Evolutionary conservation across 441 rosid species (phyloP), one percentile per base, ranked within the genome.

Genomic region (Arabidopsis lyrata): DNA sequence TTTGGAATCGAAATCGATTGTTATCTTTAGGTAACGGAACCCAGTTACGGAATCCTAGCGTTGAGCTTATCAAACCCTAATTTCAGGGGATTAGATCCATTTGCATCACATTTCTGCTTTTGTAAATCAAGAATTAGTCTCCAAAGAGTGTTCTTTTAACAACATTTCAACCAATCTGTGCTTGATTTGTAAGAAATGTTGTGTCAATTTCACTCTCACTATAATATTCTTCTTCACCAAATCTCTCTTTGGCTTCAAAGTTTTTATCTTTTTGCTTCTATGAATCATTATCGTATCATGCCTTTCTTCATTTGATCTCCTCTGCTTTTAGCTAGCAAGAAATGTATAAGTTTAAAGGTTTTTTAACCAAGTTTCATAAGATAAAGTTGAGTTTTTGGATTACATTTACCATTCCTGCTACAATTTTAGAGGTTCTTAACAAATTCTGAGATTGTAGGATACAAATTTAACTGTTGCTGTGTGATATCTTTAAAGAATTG

Each of bases 1-100:
- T 66, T 74, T 27, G 52, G 27, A 39, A 66, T 58, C 45, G 6
- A 39, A 74, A 29, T 29, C 13, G 18, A 49, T 66, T 31, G 2
- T 48, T 7, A 58, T n/a, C n/a, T n/a, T n/a, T n/a, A n/a, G n/a
- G n/a, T n/a, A n/a, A n/a, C n/a, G n/a, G n/a, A n/a, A n/a, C 38
- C 16, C 27, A 70, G 24, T 8, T 70, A 59, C 1, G 7, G 5
- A 50, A 16, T 61, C 53, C 12, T 13, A n/a, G 11, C 31, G 3
- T 20, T 9, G 60, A 57, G 14, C 13, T 34, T 6, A 10, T 39
- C 6, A 50, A 49, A 1, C 47, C n/a, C 60, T 66, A 66, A 12
- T 58, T 66, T 66, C 27, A n/a, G 3, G 5, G 5, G 12, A 1
- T 59, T 2, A 6, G 4, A 35, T 71, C 41, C n/a, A 71, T 10